Base-by-base conservation (phyloP, 2,329 filamentous ascomycete species). In the Penicillium sp. region DNA sequence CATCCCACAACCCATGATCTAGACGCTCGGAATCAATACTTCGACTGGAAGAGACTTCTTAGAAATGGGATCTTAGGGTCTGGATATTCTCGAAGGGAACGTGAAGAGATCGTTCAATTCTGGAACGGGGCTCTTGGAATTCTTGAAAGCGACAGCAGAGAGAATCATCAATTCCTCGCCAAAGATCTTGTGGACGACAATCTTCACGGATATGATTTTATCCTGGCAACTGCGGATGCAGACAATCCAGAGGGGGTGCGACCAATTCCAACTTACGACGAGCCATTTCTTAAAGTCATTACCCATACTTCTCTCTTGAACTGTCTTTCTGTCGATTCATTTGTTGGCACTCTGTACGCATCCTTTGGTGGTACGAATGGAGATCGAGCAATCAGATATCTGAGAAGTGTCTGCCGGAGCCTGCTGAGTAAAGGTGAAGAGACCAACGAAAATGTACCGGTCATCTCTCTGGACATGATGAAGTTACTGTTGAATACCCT, bases 401-500 rank as follows among this genome's bases (percentile, higher is more conserved):
- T 35, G 13, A 35, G 16, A n/a, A n/a, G 4, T 35, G 7, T 35
- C 14, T 35, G 33, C 16, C 14, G n/a, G 33, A 16, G 16, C 9
- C 13, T 35, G 14, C 16, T 16, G 33, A 5, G 33, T 2, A 35
- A n/a, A 16, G 14, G 13, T 5, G 33, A 35, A 16, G 33, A 35
- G 1, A 35, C 13, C 13, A 4, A n/a, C 16, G 13, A n/a, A 35
- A 2, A n/a, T 35, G 13, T 14, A n/a, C 4, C 16, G 55, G 29
- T 35, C 0, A 27, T 55, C 13, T 48, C 37, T 3, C 31, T 45
- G 1, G 44, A 50, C 4, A 55, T 43, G 44, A 9, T 58, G 37
- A 58, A 52, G 1, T 37, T 58, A 2, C 22, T 57, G n/a, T 49
- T 50, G 10, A 60, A 60, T 43, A n/a, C 48, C 11, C 45, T 60